phyloP scores from a whole-genome alignment of 2,329 filamentous ascomycete genomes.

The Scedosporium dehoogii region DNA sequence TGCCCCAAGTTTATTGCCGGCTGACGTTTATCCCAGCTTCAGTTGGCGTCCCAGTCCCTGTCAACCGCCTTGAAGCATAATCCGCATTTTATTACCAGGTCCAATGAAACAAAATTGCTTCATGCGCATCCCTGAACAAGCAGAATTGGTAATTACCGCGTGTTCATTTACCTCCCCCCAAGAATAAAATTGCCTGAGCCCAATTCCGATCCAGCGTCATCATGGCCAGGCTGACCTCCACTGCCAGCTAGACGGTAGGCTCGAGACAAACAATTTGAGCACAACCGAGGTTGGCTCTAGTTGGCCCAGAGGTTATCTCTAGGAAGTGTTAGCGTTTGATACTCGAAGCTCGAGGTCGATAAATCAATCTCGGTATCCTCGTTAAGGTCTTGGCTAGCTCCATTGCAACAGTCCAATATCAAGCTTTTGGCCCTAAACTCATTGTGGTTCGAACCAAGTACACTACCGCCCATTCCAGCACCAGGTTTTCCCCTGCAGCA shows the following conservation, averaged over 20 bases:
- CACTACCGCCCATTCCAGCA: no score
- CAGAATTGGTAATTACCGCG: background rate
- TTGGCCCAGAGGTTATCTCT: no score
- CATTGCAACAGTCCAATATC: no score
- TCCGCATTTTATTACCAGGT: slow-evolving; percentile 4
- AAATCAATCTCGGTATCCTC: no score
- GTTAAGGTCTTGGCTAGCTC: no score
- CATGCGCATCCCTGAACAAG: slow-evolving; percentile 5
- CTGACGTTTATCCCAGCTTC: background rate
- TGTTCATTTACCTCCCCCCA: background rate
- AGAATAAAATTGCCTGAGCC: background rate
- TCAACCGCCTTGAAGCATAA: background rate
- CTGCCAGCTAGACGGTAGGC: background rate
- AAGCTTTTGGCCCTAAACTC: no score
- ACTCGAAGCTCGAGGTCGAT: no score
- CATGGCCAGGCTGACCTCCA: background rate
- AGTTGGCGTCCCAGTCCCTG: background rate
- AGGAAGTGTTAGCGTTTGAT: no score
- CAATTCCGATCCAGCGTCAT: background rate
- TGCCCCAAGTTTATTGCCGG: background rate
- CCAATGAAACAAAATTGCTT: slow-evolving; percentile 5
- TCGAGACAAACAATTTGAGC: no score
- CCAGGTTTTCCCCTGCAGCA: no score
- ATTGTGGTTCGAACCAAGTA: no score
- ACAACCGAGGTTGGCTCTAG: no score